These are phyloP conservation scores for Capniomyces stellatus DNA, from an alignment of 371 early-diverging fungal genomes.

Conservation along the genomic window DNA sequence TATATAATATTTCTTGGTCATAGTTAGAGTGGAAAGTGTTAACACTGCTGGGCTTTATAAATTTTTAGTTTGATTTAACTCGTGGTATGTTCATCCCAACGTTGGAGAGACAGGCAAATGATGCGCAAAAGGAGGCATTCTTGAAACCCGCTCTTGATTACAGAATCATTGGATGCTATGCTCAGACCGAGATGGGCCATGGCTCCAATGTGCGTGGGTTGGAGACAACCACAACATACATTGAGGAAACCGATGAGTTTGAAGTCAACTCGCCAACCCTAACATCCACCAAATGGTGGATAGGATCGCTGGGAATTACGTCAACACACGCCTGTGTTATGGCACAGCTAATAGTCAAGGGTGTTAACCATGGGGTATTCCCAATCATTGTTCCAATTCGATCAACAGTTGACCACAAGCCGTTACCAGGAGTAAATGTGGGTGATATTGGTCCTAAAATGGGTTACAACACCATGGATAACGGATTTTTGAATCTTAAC, in stretches of 20 bases:
- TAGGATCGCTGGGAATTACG: constrained; percentile 51
- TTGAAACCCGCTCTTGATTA: constrained; percentile 48
- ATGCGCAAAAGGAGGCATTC: constrained; percentile 60
- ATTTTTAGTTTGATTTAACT: constrained; percentile 26
- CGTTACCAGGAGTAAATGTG: constrained; percentile 63
- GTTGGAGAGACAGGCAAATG: constrained; percentile 46
- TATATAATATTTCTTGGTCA: too few species aligned
- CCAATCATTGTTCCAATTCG: constrained; percentile 81
- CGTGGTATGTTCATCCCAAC: constrained; percentile 62
- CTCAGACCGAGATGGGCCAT: constrained; percentile 61
- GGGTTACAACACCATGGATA: constrained; percentile 65
- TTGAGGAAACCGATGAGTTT: constrained; percentile 59
- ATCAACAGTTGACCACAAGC: constrained; percentile 47
- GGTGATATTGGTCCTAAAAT: constrained; percentile 85
- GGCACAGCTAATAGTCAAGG: constrained; percentile 63
- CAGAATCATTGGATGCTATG: constrained; percentile 70
- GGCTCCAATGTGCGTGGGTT: constrained; percentile 72
- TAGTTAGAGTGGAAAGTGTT: too few species aligned
- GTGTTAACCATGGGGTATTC: constrained; percentile 63
- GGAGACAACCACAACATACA: constrained; percentile 77
- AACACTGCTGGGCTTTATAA: too few species aligned
- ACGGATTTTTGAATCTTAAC: constrained; percentile 65
- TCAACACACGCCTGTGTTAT: constrained; percentile 71
- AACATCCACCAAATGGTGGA: constrained; percentile 81
- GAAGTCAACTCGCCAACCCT: constrained; percentile 68